Evolutionary conservation across 2,329 filamentous ascomycete genomes (phyloP), one percentile per base, ranked within the genome.

Genomic region (Mycosphaerella arachidis): DNA sequence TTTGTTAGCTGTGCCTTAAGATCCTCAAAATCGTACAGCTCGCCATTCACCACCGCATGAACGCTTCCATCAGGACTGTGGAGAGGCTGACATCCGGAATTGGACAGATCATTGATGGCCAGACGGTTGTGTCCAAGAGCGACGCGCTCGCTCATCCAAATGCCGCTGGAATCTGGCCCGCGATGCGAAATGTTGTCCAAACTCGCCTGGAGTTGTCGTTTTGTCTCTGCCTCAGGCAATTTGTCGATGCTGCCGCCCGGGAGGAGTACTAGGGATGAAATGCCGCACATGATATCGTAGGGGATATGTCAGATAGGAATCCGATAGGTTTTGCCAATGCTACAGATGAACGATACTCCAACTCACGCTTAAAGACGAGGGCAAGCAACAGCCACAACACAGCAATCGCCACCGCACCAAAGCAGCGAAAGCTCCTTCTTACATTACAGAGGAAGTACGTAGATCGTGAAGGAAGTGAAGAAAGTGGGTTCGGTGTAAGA

Each of bases 11-110:
- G 66, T 6, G 64, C 65, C 27, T 80, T 75, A 12, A 82, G 74
- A 10, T 70, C 65, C 53, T 83, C 79, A 59, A 79, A 75, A 65
- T 82, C 80, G 67, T 86, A 86, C n/a, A 86, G 75, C 68, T 85
- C 83, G 30, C 84, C 83, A 59, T 84, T 85, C 27, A 85, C 80
- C n/a, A 85, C 78, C 1, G 81, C 82, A 67, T 85, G 82, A 18
- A 85, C 73, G 9, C 58, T 64, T 46, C 54, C 54, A 18, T 63
- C 55, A 7, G 62, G 45, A 13, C 57, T 59, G 55, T 73, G 69
- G 37, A 73, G 68, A 6, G 82, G 82, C 63, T 84, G 82, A 4
- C 69, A 67, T 1, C 78, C 82, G n/a, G 70, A 69, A 0, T 76
- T 69, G 7, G 75, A 77, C 0, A 83, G 75, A 63, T 84, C 82